Evolutionary conservation across 257 asterid species (phyloP).

Genomic region (Plantago ovata): DNA sequence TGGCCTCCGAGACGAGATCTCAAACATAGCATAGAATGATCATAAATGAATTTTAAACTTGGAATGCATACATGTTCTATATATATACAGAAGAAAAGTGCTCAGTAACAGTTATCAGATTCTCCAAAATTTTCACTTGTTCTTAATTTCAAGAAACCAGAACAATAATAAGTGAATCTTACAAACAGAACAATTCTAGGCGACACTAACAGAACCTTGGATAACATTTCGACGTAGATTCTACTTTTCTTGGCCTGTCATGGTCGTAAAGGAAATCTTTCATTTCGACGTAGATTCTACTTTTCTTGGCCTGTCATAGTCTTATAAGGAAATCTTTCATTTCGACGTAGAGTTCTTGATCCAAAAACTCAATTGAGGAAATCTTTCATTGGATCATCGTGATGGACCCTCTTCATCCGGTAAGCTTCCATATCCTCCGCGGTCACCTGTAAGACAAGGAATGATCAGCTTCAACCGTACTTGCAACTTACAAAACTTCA

Average conservation of each 20-base stretch:
- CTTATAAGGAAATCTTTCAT: no score
- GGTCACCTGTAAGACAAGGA: slow-evolving; percentile 44
- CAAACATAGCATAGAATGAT: no score
- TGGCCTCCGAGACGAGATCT: no score
- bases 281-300: no score
- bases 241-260: not conserved
- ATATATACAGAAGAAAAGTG: no score
- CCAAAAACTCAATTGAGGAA: no score
- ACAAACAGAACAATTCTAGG: not conserved
- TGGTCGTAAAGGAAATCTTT: slow-evolving; percentile 49
- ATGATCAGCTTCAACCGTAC: slow-evolving; percentile 11
- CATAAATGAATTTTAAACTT: no score
- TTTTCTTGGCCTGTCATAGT: no score
- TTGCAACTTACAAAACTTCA: not conserved
- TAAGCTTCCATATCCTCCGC: slow-evolving; percentile 79
- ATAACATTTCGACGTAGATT: not conserved
- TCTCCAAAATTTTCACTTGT: no score
- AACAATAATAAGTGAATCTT: not conserved
- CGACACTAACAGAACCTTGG: not conserved
- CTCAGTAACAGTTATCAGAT: no score
- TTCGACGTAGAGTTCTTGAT: no score
- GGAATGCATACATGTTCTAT: no score
- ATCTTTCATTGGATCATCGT: slow-evolving; percentile 84
- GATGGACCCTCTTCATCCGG: slow-evolving; percentile 76
- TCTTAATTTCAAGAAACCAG: not conserved